Evolutionary conservation across 306 rosid species (phyloP).

Genomic region (Cucurbita maxima): DNA sequence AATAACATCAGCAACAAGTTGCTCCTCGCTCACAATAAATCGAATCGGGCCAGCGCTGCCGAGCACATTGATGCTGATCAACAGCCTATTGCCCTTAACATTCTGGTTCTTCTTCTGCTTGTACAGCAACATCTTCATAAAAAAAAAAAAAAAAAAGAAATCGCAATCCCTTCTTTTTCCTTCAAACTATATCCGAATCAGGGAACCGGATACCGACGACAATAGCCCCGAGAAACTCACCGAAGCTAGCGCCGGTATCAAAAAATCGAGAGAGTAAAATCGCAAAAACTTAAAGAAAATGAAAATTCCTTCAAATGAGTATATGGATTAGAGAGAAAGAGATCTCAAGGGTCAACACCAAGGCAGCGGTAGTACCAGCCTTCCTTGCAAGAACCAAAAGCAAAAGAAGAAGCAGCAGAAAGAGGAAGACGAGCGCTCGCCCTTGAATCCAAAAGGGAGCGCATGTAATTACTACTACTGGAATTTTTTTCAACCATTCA

Average conservation of each 20-base stretch:
- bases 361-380: constrained; percentile 99
- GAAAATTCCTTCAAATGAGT: not conserved
- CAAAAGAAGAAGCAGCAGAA: constrained; percentile 38
- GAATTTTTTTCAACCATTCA: constrained; percentile 97
- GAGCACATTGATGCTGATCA: constrained; percentile 66
- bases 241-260: not conserved
- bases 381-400: constrained; percentile 87
- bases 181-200: not conserved
- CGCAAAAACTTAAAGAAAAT: not conserved
- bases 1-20: constrained; percentile 51
- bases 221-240: not conserved
- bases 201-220: not conserved
- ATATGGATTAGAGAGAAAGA: not conserved
- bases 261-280: not conserved
- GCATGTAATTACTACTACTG: constrained; percentile 47
- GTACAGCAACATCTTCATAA: constrained; percentile 42
- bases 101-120: constrained; percentile 74
- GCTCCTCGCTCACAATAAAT: constrained; percentile 62
- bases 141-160: not conserved
- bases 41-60: constrained; percentile 98
- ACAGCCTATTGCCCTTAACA: constrained; percentile 40
- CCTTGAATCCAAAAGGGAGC: constrained; percentile 46
- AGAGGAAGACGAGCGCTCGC: constrained; percentile 71
- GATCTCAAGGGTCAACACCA: constrained; percentile 74
- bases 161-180: not conserved